Evolutionary conservation across 495 filamentous ascomycete species (phyloP).

Genomic region (Aspergillus cavernicola): DNA sequence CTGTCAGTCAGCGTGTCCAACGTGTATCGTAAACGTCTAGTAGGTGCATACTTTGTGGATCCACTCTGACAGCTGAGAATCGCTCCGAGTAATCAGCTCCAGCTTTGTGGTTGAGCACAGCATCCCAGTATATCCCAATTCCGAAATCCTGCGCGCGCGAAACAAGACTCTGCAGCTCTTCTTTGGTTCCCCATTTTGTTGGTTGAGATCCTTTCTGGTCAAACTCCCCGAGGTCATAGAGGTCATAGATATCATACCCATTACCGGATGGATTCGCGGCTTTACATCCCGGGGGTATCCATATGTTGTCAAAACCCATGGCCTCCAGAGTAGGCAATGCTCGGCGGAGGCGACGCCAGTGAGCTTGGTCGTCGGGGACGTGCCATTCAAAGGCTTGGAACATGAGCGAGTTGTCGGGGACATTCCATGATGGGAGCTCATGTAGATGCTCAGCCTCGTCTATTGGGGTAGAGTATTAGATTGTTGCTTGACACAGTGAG

Average conservation of each 20-base stretch:
- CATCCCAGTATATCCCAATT: conserved; percentile 67
- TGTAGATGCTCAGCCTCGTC: conserved; percentile 28
- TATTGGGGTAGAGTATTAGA: conserved; percentile 3
- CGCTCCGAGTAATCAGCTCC: conserved; percentile 61
- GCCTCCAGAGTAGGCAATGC: conserved; percentile 53
- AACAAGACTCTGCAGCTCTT: conserved; percentile 55
- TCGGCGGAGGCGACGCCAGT: conserved; percentile 58
- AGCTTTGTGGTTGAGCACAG: conserved; percentile 74
- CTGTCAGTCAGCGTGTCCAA: not conserved
- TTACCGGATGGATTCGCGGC: conserved; percentile 58
- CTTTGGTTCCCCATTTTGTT: conserved; percentile 73
- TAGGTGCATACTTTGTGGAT: conserved; percentile 42
- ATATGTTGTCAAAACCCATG: conserved; percentile 63
- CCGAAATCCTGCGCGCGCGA: conserved; percentile 47
- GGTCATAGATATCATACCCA: conserved; percentile 75
- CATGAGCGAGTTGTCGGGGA: conserved; percentile 55
- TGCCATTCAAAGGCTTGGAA: conserved; percentile 78
- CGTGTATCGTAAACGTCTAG: not conserved
- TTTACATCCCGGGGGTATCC: conserved; percentile 75
- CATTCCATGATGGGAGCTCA: conserved; percentile 32
- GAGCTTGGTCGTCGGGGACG: conserved; percentile 57
- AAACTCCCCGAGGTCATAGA: conserved; percentile 75
- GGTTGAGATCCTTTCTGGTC: conserved; percentile 61
- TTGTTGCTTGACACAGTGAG: not conserved
- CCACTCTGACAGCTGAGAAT: conserved; percentile 58